Base-by-base conservation (phyloP, 164 flowering plant genomes). In the Aristolochia contorta region DNA sequence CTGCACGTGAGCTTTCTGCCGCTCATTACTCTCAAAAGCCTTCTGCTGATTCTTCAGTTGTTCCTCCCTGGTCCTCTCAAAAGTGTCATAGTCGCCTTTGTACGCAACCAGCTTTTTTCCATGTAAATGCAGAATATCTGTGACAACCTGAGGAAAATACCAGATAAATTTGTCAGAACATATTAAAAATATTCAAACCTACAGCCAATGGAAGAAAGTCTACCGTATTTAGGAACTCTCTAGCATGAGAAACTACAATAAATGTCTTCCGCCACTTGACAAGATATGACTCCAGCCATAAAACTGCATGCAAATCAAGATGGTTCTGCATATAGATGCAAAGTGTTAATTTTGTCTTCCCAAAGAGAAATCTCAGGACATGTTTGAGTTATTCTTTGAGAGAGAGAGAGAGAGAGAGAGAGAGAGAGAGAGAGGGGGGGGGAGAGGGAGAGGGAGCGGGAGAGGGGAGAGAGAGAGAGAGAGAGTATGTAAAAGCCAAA, bases 271-370 rank as follows among this genome's bases (percentile, higher is more conserved):
- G 93, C 99, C 99, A 94, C 69, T 91, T 91, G 63, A 79, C 67
- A 53, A 94, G 77, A 77, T 94, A 94, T 2, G 88, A 51, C 69
- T 94, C 99, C 71, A 91, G 78, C 99, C 99, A 94, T 12, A 94
- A 64, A 65, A 94, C 99, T 57, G 99, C 97, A 79, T 91, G 97
- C 64, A 94, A 94, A 77, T 94, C 99, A 70, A 94, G 97, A 84
- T 94, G 99, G 63, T 94, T 94, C 99, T 94, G 84, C 65, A 72
- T 65, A 57, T 37, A 63, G 60, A 32, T 25, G 21, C 21, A 25
- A 54, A 59, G 20, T 32, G 23, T 63, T 57, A 14, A 0, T n/a
- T n/a, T 21, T 37, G 63, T 41, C 22, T 37, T 37, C 43, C 43
- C 9, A 37, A 37, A 37, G 9, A 37, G 7, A 37, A 37, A 37